phyloP scores from a whole-genome alignment of 148 eudicot species.

The Nepenthes gracilis region DNA sequence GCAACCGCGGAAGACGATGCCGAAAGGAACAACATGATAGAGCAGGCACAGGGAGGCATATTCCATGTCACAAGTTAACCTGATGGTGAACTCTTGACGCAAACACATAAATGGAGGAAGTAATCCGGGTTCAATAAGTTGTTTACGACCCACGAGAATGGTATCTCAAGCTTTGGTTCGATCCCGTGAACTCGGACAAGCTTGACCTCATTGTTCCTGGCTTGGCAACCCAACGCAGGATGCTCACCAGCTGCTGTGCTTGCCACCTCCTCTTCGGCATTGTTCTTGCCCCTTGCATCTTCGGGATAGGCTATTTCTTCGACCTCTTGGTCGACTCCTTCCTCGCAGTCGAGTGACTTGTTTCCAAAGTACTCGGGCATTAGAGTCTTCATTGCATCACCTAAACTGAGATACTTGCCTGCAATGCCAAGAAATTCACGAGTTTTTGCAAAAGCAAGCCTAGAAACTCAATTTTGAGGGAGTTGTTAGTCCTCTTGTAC shows the following conservation, averaged over 20 bases:
- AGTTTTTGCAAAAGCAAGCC: background rate
- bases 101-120: slow-evolving; percentile 78
- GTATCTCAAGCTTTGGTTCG: slow-evolving; percentile 63
- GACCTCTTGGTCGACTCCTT: slow-evolving; percentile 13
- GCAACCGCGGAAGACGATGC: no score
- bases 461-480: no score
- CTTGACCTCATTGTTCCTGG: slow-evolving; percentile 34
- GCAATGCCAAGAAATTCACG: slow-evolving; percentile 10
- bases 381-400: slow-evolving; percentile 60
- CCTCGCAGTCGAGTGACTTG: slow-evolving; percentile 11
- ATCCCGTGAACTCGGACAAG: slow-evolving; percentile 82
- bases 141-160: slow-evolving; percentile 86
- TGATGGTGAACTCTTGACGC: slow-evolving; percentile 19
- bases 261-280: slow-evolving; percentile 24
- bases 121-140: slow-evolving; percentile 89
- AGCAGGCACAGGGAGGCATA: no score
- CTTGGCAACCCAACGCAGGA: slow-evolving; percentile 8
- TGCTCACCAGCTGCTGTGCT: slow-evolving; percentile 14
- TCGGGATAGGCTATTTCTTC: slow-evolving; percentile 22
- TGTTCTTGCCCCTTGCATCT: slow-evolving; percentile 19
- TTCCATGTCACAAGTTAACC: background rate
- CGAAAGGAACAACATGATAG: no score
- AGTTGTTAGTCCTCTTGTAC: no score
- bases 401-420: slow-evolving; percentile 66
- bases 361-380: slow-evolving; percentile 56